phyloP scores from a whole-genome alignment of 2,329 filamentous ascomycete genomes.

The Tolypocladium cylindrosporum region DNA sequence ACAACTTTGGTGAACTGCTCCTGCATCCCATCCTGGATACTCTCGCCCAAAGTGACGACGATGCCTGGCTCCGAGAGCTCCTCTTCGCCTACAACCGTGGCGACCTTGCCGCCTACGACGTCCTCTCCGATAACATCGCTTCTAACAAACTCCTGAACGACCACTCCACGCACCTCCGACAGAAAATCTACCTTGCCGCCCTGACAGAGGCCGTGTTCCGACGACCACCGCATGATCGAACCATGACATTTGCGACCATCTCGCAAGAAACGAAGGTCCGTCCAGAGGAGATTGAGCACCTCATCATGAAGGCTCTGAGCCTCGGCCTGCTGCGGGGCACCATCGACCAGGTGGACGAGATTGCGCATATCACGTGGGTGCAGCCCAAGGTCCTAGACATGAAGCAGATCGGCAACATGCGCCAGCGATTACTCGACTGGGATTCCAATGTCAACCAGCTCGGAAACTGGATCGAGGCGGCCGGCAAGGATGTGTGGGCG shows the following conservation, averaged over 20 bases:
- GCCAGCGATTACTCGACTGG: constrained; percentile 81
- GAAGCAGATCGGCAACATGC: constrained; percentile 91
- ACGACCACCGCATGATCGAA: constrained; percentile 86
- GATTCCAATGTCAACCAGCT: constrained; percentile 91
- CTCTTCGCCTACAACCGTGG: constrained; percentile 96
- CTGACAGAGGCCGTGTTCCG: constrained; percentile 95
- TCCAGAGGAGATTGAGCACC: constrained; percentile 86
- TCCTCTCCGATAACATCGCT: constrained; percentile 68
- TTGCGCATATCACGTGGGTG: constrained; percentile 96
- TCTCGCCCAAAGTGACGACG: constrained; percentile 56
- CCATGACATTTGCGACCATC: constrained; percentile 86
- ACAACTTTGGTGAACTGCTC: constrained; percentile 99
- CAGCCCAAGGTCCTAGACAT: constrained; percentile 97
- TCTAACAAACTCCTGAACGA: constrained; percentile 71
- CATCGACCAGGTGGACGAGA: constrained; percentile 91
- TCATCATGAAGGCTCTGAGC: constrained; percentile 98
- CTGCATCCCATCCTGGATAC: constrained; percentile 92
- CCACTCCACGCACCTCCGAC: constrained; percentile 76
- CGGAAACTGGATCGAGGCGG: constrained; percentile 92
- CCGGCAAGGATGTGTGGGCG: constrained; percentile 93
- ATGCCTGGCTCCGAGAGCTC: constrained; percentile 88
- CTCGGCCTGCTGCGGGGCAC: constrained; percentile 81
- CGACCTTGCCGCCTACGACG: constrained; percentile 79
- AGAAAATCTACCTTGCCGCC: constrained; percentile 96
- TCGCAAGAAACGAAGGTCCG: constrained; percentile 86